Conservation (phyloP, 352 stramenopile species). For the Globisporangium echinulatum region DNA sequence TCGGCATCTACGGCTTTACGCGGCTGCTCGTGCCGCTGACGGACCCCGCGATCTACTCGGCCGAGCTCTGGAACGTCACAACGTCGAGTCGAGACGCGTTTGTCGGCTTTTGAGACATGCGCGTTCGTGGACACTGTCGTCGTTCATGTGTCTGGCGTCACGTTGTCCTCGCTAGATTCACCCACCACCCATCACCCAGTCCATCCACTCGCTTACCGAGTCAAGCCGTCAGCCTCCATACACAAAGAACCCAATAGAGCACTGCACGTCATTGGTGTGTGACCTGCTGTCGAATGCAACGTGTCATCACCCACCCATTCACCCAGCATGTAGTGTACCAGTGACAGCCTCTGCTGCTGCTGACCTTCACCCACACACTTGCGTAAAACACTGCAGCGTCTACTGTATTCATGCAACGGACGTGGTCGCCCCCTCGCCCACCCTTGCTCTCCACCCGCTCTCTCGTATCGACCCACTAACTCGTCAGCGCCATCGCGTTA, state of each 20-base stretch:
- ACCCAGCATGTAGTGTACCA: too few relatives aligned
- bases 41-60: conserved; percentile 74
- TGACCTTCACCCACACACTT: neutral
- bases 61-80: conserved; percentile 77
- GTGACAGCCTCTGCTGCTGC: too few relatives aligned
- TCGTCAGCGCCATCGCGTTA: too few relatives aligned
- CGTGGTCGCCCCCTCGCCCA: neutral
- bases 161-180: too few relatives aligned
- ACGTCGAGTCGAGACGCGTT: conserved; percentile 36
- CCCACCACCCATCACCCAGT: too few relatives aligned
- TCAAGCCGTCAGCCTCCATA: neutral
- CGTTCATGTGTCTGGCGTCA: too few relatives aligned
- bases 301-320: too few relatives aligned
- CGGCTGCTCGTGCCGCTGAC: conserved; percentile 68
- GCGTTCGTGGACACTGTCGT: too few relatives aligned
- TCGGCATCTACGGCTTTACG: conserved; percentile 79
- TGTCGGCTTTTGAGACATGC: conserved; percentile 22
- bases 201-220: too few relatives aligned
- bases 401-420: conserved; percentile 7
- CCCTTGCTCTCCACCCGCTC: neutral
- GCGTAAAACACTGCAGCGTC: neutral
- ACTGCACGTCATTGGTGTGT: neutral
- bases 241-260: conserved; percentile 2
- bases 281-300: too few relatives aligned
- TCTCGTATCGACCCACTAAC: too few relatives aligned